Conservation (phyloP, 2,329 filamentous ascomycete genomes). For the Tolypocladium album region DNA sequence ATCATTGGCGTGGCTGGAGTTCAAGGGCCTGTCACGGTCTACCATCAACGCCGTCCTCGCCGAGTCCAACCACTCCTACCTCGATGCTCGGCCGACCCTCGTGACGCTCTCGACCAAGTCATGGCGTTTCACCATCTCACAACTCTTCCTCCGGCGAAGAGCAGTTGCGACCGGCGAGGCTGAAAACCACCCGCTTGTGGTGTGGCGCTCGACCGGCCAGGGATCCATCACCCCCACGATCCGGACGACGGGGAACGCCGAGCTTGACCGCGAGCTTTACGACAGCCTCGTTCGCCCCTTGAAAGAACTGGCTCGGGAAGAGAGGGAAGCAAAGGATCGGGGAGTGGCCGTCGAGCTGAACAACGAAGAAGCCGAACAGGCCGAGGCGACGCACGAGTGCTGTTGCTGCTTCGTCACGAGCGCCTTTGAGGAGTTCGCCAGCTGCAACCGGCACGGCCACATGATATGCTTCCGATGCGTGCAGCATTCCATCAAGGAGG, state of each 20-base stretch:
- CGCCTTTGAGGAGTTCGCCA: slow-evolving; percentile 63
- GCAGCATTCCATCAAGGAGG: slow-evolving; percentile 70
- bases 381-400: slow-evolving; percentile 54
- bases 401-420: slow-evolving; percentile 66
- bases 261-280: slow-evolving; percentile 53
- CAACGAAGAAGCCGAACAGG: slow-evolving; percentile 46
- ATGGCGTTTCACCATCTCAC: slow-evolving; percentile 66
- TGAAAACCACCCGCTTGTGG: slow-evolving; percentile 51
- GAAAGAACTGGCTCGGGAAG: slow-evolving; percentile 28
- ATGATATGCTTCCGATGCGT: slow-evolving; percentile 77
- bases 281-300: slow-evolving; percentile 45
- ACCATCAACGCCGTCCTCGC: slow-evolving; percentile 70
- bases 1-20: slow-evolving; percentile 60
- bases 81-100: slow-evolving; percentile 58
- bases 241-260: slow-evolving; percentile 52
- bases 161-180: slow-evolving; percentile 39
- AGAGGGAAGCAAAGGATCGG: slow-evolving; percentile 40
- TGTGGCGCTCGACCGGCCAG: slow-evolving; percentile 47
- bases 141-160: slow-evolving; percentile 58
- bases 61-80: slow-evolving; percentile 71
- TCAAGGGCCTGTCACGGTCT: slow-evolving; percentile 61
- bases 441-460: slow-evolving; percentile 59
- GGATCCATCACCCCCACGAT: slow-evolving; percentile 50
- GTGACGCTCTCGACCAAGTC: slow-evolving; percentile 60
- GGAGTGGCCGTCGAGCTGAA: slow-evolving; percentile 43